Evolutionary conservation across 2,329 filamentous ascomycete genomes (phyloP), one percentile per base, ranked within the genome.

Genomic region (Trichoderma atrobrunneum): DNA sequence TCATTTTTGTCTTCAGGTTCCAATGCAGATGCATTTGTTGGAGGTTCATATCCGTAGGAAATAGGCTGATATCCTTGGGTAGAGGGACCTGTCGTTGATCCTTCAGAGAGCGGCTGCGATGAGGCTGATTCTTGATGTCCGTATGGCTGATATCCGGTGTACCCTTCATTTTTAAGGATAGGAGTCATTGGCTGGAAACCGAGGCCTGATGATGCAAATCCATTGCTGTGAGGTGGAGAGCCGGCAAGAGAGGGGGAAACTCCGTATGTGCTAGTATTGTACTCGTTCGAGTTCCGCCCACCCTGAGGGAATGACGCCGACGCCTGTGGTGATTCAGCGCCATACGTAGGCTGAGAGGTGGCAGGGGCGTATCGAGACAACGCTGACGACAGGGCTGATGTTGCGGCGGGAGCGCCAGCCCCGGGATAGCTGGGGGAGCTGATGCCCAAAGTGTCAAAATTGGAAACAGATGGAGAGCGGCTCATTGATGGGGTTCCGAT

Each of bases 401-500:
- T 64, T 24, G 72, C 78, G 65, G 81, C 77, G 2, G 82, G 78
- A 30, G 82, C 78, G 14, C 78, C 75, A 5, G 79, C 71, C 73
- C 77, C 74, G 6, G 77, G 73, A 57, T 80, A 81, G 30, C 75
- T 75, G 11, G 81, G 78, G 0, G 81, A 79, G 6, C 78, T 81
- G 68, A 87, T 89, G 6, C 90, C 91, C 78, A 96, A 97, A 7
- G 93, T 82, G 75, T 98, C 95, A 60, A 93, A 89, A 76, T 87
- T 90, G 5, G 87, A 89, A 80, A 80, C 87, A 5, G 93, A 96
- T 4, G 92, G 90, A 2, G 91, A 90, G 56, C 92, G 88, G 78
- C 92, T 94, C 73, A 94, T 88, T 3, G 88, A 92, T 7, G 93
- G 92, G 34, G 90, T 90, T 32, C 92, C 87, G 67, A 98, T 89